Evolutionary conservation across 805 yeast genomes (phyloP), one percentile per base, ranked within the genome.

Genomic region (Spathaspora gorwiae): DNA sequence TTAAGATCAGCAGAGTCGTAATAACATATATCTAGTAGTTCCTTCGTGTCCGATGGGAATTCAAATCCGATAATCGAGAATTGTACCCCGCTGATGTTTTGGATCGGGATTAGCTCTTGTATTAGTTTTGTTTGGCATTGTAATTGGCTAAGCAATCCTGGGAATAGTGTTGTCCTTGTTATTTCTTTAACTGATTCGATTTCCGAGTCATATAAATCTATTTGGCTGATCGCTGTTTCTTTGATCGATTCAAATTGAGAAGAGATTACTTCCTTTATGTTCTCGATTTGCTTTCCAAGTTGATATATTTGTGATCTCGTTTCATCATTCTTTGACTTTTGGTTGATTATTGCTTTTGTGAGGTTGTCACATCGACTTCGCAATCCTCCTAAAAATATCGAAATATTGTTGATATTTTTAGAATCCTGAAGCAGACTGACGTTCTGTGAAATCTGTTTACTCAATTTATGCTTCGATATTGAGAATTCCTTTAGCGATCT

Each of bases 11-110:
- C 15, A 7, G 47, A 35, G 29, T 59, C 50, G 35, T 63, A 56
- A 50, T 68, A 66, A 44, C 73, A 60, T 12, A 54, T 50, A 15
- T 56, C 52, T 8, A 68, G 53, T 11, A 70, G 41, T 29, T 66
- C 68, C 27, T 54, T 55, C 19, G 60, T 59, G 35, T 56, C 56
- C 4, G 60, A 43, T 1, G 75, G 75, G 42, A 70, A 66, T 40
- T 65, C 69, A 6, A 68, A 48, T 0, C 67, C 72, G 47, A 60
- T 41, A 4, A 71, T 66, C 27, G 54, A 52, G 43, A 65, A 62
- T 8, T 52, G 54, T n/a, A 64, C 39, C 24, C 53, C 46, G 31
- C 53, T 51, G 7, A 51, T 47, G 42, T 57, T 55, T 7, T 53
- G 61, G n/a, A 70, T 66, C 8, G 56, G 53, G 27, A 66, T 49